Percentiles rank a stretch among this genome's conserved stretches.
Evolutionary conservation across 2,329 filamentous ascomycete species (phyloP).

Genomic region (Dactylellina haptotyla): DNA sequence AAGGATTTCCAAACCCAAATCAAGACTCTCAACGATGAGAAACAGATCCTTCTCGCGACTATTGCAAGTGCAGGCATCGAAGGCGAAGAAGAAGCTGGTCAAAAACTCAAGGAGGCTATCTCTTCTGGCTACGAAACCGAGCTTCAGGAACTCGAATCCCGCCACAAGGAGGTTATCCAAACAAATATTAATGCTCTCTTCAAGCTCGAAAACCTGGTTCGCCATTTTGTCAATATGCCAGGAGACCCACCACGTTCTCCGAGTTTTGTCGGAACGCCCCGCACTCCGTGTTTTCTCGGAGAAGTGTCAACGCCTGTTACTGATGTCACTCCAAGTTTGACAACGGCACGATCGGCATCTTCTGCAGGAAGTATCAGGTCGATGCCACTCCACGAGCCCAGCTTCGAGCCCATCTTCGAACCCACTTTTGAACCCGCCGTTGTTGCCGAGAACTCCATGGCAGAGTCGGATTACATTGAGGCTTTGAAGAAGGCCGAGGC

Average conservation of each 20-base stretch:
- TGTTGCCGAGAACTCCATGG: constrained; percentile 28
- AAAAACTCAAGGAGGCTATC: constrained; percentile 44
- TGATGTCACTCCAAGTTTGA: constrained; percentile 45
- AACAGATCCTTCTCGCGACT: constrained; percentile 45
- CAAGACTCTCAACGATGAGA: constrained; percentile 48
- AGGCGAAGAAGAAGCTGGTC: constrained; percentile 33
- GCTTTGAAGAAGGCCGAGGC: constrained; percentile 48
- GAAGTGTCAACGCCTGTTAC: constrained; percentile 41
- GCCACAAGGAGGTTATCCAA: constrained; percentile 52
- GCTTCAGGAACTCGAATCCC: constrained; percentile 47
- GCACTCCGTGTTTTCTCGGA: constrained; percentile 45
- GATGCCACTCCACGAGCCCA: constrained; percentile 39
- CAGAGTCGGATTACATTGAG: constrained; percentile 46
- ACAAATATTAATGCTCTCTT: constrained; percentile 48
- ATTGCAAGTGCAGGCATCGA: constrained; percentile 48
- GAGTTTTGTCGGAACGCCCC: constrained; percentile 48
- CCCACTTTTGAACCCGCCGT: constrained; percentile 35
- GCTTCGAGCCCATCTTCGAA: constrained; percentile 49
- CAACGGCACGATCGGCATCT: constrained; percentile 43
- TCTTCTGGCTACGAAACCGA: constrained; percentile 44
- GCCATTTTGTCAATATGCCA: constrained; percentile 30
- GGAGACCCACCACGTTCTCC: constrained; percentile 46
- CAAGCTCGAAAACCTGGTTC: constrained; percentile 49
- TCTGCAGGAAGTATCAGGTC: constrained; percentile 48
- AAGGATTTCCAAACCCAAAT: constrained; percentile 45